These are phyloP conservation scores for Albifimbria verrucaria DNA, from an alignment of 2,329 filamentous ascomycete species.

Conservation along the genomic window DNA sequence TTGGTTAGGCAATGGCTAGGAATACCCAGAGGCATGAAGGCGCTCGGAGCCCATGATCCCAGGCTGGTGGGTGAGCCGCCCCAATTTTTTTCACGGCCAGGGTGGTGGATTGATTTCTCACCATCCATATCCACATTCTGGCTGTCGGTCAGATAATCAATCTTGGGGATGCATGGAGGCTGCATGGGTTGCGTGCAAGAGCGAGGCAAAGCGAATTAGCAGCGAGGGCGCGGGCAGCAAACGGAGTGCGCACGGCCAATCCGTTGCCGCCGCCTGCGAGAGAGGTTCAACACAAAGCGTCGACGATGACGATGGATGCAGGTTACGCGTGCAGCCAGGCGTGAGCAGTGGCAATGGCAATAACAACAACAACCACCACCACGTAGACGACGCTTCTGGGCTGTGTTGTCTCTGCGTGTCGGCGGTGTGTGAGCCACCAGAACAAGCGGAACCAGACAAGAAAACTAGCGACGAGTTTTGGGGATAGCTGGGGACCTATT, in stretches of 20 bases:
- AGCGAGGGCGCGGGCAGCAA: background rate
- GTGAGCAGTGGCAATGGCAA: too few relatives aligned
- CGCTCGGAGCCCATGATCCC: background rate
- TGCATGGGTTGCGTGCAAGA: background rate
- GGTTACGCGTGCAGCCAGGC: too few relatives aligned
- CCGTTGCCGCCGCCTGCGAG: background rate
- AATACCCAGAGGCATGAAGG: background rate
- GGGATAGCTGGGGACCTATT: too few relatives aligned
- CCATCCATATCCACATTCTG: background rate
- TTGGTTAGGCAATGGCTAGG: background rate
- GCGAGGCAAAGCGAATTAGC: background rate
- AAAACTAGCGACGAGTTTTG: too few relatives aligned
- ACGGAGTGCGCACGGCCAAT: background rate
- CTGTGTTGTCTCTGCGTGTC: too few relatives aligned
- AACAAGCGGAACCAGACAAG: too few relatives aligned
- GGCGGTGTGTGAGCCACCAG: too few relatives aligned
- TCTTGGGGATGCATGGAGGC: background rate
- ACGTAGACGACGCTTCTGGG: too few relatives aligned
- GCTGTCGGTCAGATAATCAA: too few relatives aligned
- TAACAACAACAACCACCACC: too few relatives aligned
- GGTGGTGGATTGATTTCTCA: background rate
- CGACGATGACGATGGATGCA: too few relatives aligned
- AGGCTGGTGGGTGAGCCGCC: background rate
- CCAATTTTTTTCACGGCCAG: background rate
- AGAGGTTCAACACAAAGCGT: too few relatives aligned